Evolutionary conservation across 306 rosid species (phyloP).

Genomic region (Pyrus pyrifolia): DNA sequence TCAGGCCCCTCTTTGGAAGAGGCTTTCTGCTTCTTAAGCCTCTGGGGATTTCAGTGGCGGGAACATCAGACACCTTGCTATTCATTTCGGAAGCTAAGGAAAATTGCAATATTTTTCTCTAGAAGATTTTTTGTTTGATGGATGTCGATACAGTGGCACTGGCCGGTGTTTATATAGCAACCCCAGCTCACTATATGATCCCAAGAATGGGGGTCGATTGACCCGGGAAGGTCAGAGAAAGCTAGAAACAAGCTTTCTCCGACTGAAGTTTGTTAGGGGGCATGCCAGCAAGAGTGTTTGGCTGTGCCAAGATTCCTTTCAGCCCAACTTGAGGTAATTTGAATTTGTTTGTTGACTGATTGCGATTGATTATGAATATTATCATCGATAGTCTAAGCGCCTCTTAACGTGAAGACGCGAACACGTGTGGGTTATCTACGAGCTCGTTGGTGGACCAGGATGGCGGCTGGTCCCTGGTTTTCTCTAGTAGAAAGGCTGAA

Average conservation of each 20-base stretch:
- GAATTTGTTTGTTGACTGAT: constrained; percentile 13
- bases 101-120: not conserved
- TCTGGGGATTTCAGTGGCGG: constrained; percentile 13
- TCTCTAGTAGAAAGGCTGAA: constrained; percentile 9
- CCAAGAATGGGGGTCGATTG: not conserved
- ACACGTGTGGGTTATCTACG: constrained; percentile 39
- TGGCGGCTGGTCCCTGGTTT: constrained; percentile 24
- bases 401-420: constrained; percentile 17
- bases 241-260: constrained; percentile 8
- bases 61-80: constrained; percentile 29
- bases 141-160: not conserved
- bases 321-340: constrained; percentile 33
- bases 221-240: not conserved
- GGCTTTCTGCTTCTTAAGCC: constrained; percentile 17
- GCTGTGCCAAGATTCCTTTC: constrained; percentile 34
- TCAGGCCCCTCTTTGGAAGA: constrained; percentile 26
- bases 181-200: not conserved
- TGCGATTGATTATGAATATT: not conserved
- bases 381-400: constrained; percentile 6
- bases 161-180: not conserved
- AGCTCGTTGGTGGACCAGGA: constrained; percentile 7
- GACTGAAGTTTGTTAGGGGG: constrained; percentile 32
- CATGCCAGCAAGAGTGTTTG: constrained; percentile 41
- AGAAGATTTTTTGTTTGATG: not conserved
- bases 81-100: constrained; percentile 24